Base-by-base conservation (phyloP, 1,284 basidiomycete species). In the Irpex rosettiformis region DNA sequence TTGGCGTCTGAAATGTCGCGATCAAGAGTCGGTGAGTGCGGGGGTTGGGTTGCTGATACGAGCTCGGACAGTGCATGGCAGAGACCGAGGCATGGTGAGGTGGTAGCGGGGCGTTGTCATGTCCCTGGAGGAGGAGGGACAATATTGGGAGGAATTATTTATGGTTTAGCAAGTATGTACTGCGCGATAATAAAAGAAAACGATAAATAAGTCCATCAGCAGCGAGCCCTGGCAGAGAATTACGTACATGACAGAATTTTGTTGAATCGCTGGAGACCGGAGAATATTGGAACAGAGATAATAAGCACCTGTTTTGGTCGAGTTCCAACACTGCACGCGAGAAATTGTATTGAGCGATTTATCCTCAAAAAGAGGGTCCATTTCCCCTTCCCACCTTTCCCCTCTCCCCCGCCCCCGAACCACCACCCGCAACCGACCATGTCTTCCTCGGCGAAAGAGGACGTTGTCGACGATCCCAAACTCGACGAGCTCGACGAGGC, bases 341-440 rank as follows among this genome's bases (percentile, higher is more conserved):
- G 75, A 66, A 73, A 84, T 83, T 86, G 85, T 80, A 87, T 83
- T 81, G 81, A 83, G 84, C 72, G 78, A 78, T 80, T 79, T 84
- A 79, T 80, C 82, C 80, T 83, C 85, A 86, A 88, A 89, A 84
- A 84, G 80, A 79, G 80, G 75, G 76, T 76, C 75, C 77, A 63
- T 73, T 64, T 77, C 75, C 75, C 76, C 81, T 79, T 80, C 78
- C 79, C 80, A 81, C 79, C 78, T 57, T 61, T 80, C 77, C 77
- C 78, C 76, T 76, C 30, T 75, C 79, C 71, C 66, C 67, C 66
- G 68, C 61, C 68, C 68, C 62, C 65, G 66, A 61, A 63, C 64
- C 63, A 58, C 61, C 64, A 54, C 62, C 66, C 59, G 25, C 45
- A 57, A 62, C 33, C 69, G 62, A 67, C 61, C 62, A 82, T 82